Evolutionary conservation across 495 filamentous ascomycete species (phyloP).

Genomic region (Tuber indicum): DNA sequence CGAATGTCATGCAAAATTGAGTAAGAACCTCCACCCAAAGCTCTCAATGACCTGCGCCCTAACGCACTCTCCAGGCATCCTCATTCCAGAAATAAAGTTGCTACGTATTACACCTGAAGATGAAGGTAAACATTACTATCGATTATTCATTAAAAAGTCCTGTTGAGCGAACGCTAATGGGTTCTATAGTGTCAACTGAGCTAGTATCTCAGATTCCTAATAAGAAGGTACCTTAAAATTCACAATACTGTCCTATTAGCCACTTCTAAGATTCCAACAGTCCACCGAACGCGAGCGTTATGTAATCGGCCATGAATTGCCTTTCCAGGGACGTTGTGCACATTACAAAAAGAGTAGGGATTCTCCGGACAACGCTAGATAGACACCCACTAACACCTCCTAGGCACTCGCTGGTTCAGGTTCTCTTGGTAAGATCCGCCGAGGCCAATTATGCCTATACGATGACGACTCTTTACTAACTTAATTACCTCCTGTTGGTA

Average conservation of each 20-base stretch:
- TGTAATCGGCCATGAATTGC: constrained; percentile 70
- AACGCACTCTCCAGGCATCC: constrained; percentile 47
- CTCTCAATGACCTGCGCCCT: neutral
- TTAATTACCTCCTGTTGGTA: neutral
- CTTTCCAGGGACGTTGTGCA: constrained; percentile 63
- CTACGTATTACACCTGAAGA: constrained; percentile 58
- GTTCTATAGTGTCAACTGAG: neutral
- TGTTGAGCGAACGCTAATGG: neutral
- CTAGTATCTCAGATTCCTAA: constrained; percentile 4
- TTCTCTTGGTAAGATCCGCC: constrained; percentile 47
- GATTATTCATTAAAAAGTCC: neutral
- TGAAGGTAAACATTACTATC: constrained; percentile 3
- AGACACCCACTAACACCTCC: neutral
- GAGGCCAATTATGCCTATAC: neutral
- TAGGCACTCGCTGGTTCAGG: constrained; percentile 67
- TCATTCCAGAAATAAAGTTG: constrained; percentile 74
- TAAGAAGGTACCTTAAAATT: constrained; percentile 36
- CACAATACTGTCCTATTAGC: constrained; percentile 45
- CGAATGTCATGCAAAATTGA: constrained; percentile 76
- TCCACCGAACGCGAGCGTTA: constrained; percentile 68
- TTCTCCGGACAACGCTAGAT: neutral
- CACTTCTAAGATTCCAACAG: constrained; percentile 1
- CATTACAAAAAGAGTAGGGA: constrained; percentile 70
- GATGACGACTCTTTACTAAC: neutral
- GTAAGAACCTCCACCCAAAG: constrained; percentile 42